Evolutionary conservation across 176 grass and related monocot genomes (phyloP), one percentile per base, ranked within the genome.

Genomic region (Metroxylon sagu): DNA sequence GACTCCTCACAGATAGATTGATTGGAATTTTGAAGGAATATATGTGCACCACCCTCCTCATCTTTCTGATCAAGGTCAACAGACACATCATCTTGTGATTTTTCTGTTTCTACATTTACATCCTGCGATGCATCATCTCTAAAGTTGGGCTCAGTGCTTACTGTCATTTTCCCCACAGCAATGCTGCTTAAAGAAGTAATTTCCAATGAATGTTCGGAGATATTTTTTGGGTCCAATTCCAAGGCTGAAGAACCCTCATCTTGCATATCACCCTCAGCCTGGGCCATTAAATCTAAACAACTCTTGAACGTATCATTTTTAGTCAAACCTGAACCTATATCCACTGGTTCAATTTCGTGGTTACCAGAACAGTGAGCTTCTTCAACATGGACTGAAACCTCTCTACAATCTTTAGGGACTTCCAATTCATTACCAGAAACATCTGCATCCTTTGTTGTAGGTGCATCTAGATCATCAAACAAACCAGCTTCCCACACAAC

Each of bases 401-500:
- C 71, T 48, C 1, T 48, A 67, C 52, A 52, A 14, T 71, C 64
- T 60, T 66, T 53, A 53, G 49, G 49, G 28, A 25, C 48, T 50
- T 62, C 60, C 26, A 64, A 50, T 19, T 69, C 51, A 52, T 65
- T 16, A 54, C 59, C 62, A 78, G 71, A 72, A 79, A 67, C 52
- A 60, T 73, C 75, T 26, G 58, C 67, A 31, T 71, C 64, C 48
- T 82, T 85, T 53, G 76, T 51, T 54, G 71, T 65, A 5, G 80
- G 67, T 49, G 75, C 57, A 83, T 78, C 83, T 21, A 98, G 48
- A 76, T 79, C 79, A 73, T 60, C 66, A 54, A 98, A 72, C 53
- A 88, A 79, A 29, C 76, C 76, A 75, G 84, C 49, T 62, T 92
- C 88, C 93, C 93, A 98, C 48, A 89, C 76, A 78, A 85, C 84